Evolutionary conservation across 805 yeast species (phyloP).

Genomic region (Saccharomycopsis sp.): DNA sequence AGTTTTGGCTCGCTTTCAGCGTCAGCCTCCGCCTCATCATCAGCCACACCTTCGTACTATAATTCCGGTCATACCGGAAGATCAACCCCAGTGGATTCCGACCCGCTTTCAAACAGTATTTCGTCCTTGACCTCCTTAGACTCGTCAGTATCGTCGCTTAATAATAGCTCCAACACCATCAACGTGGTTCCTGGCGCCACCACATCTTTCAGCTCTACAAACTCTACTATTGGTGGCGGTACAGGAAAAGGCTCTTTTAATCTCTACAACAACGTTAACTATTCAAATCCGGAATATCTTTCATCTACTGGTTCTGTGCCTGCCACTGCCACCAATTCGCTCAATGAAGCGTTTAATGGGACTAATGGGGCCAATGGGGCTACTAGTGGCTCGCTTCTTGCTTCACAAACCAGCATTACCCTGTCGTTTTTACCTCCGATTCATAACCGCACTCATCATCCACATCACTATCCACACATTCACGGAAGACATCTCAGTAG

Average conservation of each 20-base stretch:
- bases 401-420: conserved; percentile 6
- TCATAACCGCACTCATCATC: not conserved
- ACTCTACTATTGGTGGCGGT: conserved; percentile 1
- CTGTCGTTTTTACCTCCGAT: conserved; percentile 18
- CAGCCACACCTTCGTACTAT: not conserved
- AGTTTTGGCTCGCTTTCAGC: not conserved
- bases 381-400: not conserved
- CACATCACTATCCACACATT: conserved; percentile 11
- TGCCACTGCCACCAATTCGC: not conserved
- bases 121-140: conserved; percentile 10
- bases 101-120: conserved; percentile 14
- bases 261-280: conserved; percentile 7
- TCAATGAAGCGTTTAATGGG: not conserved
- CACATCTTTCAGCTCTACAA: conserved; percentile 5
- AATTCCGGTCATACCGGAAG: not conserved
- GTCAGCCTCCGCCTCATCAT: not conserved
- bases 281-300: not conserved
- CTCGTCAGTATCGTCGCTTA: not conserved
- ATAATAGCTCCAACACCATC: not conserved
- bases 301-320: not conserved
- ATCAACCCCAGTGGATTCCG: conserved; percentile 6
- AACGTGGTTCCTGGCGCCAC: not conserved
- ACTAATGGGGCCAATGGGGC: not conserved
- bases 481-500: conserved; percentile 1
- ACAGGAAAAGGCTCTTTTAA: conserved; percentile 13